Evolutionary conservation across 805 yeast genomes (phyloP), one percentile per base, ranked within the genome.

Genomic region (Ogataea parapolymorpha): DNA sequence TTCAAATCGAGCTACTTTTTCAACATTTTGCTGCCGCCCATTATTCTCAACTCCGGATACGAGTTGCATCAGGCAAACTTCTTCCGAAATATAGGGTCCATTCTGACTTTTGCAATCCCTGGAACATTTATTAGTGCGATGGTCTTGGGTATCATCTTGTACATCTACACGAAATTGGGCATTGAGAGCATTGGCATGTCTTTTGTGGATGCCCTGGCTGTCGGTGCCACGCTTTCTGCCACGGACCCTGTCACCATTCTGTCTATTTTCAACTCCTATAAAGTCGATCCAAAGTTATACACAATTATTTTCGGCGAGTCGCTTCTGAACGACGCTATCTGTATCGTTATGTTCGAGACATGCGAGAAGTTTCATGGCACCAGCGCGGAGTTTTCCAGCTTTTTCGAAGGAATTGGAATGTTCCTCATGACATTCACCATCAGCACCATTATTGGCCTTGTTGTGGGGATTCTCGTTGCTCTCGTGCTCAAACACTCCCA

Each of bases 261-360:
- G 52, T 89, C 98, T 11, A 93, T 93, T 45, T 93, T 93, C 72
- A 93, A 91, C 60, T 93, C 98, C 11, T 93, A 93, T 67, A 90
- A 91, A 65, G 99, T 93, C 26, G 99, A 93, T 63, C 99, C 99
- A 9, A 93, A 95, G 63, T 71, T 93, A 35, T 93, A 95, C 68
- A 95, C 99, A 18, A 89, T 93, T 48, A 95, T 93, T 48, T 91
- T 93, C 62, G 99, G 99, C 36, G 99, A 93, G 65, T 86, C 96
- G 4, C 70, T 93, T 44, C 70, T 93, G 48, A 93, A 93, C 61
- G 99, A 93, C 68, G 99, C 99, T 26, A 95, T 93, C 45, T 89
- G 97, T 50, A 93, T 93, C 61, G 99, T 93, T 54, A 91, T 93
- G 95, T 93, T 93, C 68, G 99, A 93, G 67, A 93, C 99, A 0